These are phyloP conservation scores for Suillus cothurnatus DNA, from an alignment of 768 basidiomycete genomes.

Conservation along the genomic window DNA sequence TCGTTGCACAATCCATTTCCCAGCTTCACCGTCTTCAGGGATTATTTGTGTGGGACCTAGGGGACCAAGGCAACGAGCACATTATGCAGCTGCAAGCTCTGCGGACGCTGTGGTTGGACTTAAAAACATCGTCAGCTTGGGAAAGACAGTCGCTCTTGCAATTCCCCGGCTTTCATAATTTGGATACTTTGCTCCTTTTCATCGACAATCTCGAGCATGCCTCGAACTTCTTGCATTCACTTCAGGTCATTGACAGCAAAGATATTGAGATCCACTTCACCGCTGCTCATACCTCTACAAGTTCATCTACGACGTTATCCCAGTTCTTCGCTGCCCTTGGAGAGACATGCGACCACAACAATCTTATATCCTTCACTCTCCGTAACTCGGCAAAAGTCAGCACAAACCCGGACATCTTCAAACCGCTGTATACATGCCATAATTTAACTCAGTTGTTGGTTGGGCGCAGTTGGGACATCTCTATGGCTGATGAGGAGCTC, in stretches of 20 bases:
- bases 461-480: conserved; percentile 20
- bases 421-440: neutral
- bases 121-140: neutral
- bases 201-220: neutral
- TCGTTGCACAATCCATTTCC: neutral
- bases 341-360: neutral
- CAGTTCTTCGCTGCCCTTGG: neutral
- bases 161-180: neutral
- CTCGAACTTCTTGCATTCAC: neutral
- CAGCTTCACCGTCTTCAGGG: neutral
- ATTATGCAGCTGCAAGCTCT: neutral
- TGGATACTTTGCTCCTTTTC: neutral
- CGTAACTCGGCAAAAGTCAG: neutral
- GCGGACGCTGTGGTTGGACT: neutral
- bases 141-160: neutral
- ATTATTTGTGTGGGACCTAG: neutral
- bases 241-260: neutral
- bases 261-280: neutral
- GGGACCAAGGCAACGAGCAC: neutral
- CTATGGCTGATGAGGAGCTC: conserved; percentile 20
- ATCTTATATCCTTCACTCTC: neutral
- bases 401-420: neutral
- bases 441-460: neutral
- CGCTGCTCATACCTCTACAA: neutral
- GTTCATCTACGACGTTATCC: neutral